Percentiles rank a stretch among this genome's conserved stretches.
Evolutionary conservation across 306 rosid species (phyloP).

Genomic region (Rosa rugosa): DNA sequence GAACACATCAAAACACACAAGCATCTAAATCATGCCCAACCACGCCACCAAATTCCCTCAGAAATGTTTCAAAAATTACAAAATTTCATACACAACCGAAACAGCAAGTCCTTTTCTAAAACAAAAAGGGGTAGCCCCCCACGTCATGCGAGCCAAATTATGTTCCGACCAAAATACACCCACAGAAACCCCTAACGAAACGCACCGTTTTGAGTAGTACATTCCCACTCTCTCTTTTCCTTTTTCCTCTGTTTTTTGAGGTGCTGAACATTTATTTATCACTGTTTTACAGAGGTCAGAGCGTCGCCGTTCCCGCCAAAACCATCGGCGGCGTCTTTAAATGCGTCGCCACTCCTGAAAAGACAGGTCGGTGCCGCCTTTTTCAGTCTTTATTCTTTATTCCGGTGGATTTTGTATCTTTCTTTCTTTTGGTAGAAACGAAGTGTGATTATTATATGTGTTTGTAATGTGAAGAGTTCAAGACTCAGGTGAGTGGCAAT

Average conservation of each 20-base stretch:
- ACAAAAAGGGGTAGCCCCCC: neutral
- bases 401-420: too few species aligned
- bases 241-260: neutral
- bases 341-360: conserved; percentile 67
- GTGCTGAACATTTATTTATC: neutral
- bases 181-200: neutral
- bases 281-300: conserved; percentile 45
- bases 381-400: too few species aligned
- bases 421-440: neutral
- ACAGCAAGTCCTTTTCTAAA: neutral
- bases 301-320: conserved; percentile 46
- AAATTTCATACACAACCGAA: neutral
- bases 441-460: neutral
- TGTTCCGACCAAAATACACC: conserved; percentile 7
- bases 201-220: neutral
- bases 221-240: neutral
- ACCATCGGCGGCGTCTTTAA: conserved; percentile 45
- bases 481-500: conserved; percentile 80
- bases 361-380: conserved; percentile 41
- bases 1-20: neutral
- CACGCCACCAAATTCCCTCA: neutral
- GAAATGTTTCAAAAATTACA: neutral
- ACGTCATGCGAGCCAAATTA: neutral
- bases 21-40: neutral
- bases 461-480: conserved; percentile 51